Evolutionary conservation across 2,329 filamentous ascomycete genomes (phyloP).

Genomic region (Penicillium polonicum): DNA sequence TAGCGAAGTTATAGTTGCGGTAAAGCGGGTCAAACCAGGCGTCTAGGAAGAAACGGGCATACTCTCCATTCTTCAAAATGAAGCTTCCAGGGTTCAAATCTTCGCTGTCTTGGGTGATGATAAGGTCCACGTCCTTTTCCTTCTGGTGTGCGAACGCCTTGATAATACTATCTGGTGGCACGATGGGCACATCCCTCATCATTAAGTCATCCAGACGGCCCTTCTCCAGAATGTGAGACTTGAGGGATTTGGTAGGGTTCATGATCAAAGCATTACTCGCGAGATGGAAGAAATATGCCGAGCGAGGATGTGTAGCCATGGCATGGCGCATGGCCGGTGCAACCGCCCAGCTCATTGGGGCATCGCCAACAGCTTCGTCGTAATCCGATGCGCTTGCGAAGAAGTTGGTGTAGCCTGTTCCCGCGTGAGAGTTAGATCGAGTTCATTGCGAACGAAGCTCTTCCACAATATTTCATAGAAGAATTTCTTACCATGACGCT

Average conservation of each 20-base stretch:
- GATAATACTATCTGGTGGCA: slow-evolving; percentile 95
- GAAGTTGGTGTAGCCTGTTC: slow-evolving; percentile 78
- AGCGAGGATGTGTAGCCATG: slow-evolving; percentile 73
- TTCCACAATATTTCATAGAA: too few species aligned
- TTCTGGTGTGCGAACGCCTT: slow-evolving; percentile 85
- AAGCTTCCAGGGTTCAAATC: slow-evolving; percentile 77
- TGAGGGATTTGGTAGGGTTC: slow-evolving; percentile 69
- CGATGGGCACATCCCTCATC: slow-evolving; percentile 80
- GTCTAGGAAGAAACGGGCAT: slow-evolving; percentile 89
- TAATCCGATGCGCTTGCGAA: slow-evolving; percentile 77
- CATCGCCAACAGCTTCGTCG: slow-evolving; percentile 44
- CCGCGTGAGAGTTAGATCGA: not conserved
- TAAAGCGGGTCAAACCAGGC: slow-evolving; percentile 96
- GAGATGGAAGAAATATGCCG: slow-evolving; percentile 81
- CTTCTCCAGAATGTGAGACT: slow-evolving; percentile 67
- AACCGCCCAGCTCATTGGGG: slow-evolving; percentile 56
- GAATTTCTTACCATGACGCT: slow-evolving; percentile 69
- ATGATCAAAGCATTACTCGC: slow-evolving; percentile 85
- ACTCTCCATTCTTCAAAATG: slow-evolving; percentile 77
- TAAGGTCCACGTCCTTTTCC: slow-evolving; percentile 73
- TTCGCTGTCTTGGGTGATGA: slow-evolving; percentile 80
- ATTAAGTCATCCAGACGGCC: slow-evolving; percentile 71
- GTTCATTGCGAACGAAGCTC: not conserved
- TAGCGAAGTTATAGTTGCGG: slow-evolving; percentile 92
- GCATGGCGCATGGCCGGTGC: slow-evolving; percentile 88